Conservation (phyloP, 805 yeast genomes). For the Wickerhamiella hasegawae region DNA sequence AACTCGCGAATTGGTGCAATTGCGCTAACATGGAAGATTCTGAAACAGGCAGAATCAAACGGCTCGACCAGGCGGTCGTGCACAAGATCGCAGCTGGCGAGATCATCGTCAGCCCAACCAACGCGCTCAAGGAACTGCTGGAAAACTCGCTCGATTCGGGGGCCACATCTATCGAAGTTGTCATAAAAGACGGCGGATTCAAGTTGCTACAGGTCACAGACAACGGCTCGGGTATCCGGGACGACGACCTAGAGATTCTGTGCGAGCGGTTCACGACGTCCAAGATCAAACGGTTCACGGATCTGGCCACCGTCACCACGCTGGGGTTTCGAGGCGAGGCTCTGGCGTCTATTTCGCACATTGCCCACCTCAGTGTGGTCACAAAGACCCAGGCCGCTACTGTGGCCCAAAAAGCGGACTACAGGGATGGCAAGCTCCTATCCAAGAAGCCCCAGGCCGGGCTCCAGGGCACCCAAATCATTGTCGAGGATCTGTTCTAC, state of each 20-base stretch:
- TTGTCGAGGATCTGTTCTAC: slow-evolving; percentile 79
- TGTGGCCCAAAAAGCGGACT: slow-evolving; percentile 60
- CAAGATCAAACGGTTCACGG: slow-evolving; percentile 59
- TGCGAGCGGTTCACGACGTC: slow-evolving; percentile 92
- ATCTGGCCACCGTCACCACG: slow-evolving; percentile 51
- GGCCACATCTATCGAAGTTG: slow-evolving; percentile 54
- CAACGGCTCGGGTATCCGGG: slow-evolving; percentile 66
- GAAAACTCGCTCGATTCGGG: slow-evolving; percentile 88
- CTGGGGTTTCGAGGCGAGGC: slow-evolving; percentile 98
- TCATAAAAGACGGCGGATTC: slow-evolving; percentile 84
- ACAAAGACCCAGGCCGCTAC: slow-evolving; percentile 48
- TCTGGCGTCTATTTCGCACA: slow-evolving; percentile 81
- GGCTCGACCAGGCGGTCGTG: slow-evolving; percentile 56
- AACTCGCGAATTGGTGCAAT: too few species aligned
- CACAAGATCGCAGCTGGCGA: slow-evolving; percentile 96
- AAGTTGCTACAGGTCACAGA: slow-evolving; percentile 77
- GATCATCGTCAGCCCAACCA: slow-evolving; percentile 82
- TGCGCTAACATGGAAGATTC: too few species aligned
- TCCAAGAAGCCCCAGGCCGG: slow-evolving; percentile 64
- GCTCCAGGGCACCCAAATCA: slow-evolving; percentile 65
- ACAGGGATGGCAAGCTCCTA: slow-evolving; percentile 45
- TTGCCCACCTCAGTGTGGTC: slow-evolving; percentile 63
- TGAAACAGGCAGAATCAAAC: slow-evolving; percentile 14
- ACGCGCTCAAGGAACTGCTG: slow-evolving; percentile 81
- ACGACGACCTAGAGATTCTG: slow-evolving; percentile 58